Base-by-base conservation (phyloP, 306 rosid genomes). In the Vicia villosa region DNA sequence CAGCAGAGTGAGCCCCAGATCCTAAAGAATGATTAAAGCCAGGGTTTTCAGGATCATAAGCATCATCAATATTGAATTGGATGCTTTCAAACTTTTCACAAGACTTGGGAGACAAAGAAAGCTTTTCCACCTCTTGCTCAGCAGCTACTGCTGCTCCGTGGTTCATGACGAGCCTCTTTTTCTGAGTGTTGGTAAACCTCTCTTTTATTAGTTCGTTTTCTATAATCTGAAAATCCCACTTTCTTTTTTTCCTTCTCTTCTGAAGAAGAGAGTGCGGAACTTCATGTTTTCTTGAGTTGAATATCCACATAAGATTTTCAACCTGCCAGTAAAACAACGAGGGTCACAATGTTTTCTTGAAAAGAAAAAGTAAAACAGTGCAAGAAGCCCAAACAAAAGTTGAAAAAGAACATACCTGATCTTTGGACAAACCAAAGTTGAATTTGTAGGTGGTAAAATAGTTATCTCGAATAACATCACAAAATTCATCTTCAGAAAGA, bases 391-490 rank as follows among this genome's bases (percentile, higher is more conserved):
- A 60, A 73, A 47, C 59, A 45, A 20, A 72, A 72, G 65, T 19
- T 21, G 49, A 66, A 45, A 76, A 77, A 13, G 34, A 62, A 75
- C 45, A 73, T 19, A 84, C 89, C 88, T 84, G 89, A 58, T 77
- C 30, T 63, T 61, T 62, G 30, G 87, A 82, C 12, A 84, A 78
- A 41, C 89, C 87, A 57, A 82, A 80, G 55, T 66, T 34, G 77
- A 87, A 84, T 64, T 75, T 82, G 50, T 71, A 0, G 37, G 21
- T 37, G 0, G 21, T 22, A 24, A 59, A 84, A 70, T 84, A 87
- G n/a, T 87, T 87, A 24, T 74, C 84, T 54, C 3, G 24, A 43
- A 87, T 84, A 17, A 82, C 85, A 47, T 63, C 81, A 37, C 69
- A 17, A 57, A 87, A 87, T 40, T 84, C 84, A 57, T 75, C 3